Evolutionary conservation across 1,139 yeast species (phyloP), one percentile per base, ranked within the genome.

Genomic region (Protomyces inundatus): DNA sequence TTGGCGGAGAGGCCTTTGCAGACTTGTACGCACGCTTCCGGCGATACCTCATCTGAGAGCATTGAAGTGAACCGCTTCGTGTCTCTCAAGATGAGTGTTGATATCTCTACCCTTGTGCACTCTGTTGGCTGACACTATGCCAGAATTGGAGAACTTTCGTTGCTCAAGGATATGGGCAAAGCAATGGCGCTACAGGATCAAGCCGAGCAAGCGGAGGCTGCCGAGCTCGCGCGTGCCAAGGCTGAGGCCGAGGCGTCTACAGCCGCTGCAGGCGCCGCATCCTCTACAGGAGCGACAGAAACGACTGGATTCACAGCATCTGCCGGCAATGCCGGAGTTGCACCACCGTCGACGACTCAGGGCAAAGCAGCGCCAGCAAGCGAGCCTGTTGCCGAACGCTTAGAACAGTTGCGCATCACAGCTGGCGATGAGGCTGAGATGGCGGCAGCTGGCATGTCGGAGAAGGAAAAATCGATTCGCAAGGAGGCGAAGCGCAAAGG

Each of bases 1-100:
- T 90, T 75, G 98, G 98, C 55, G 98, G 98, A 50, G 96, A 88
- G 66, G 93, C 95, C 1, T 91, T 91, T 75, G 83, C 81, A 56
- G 88, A 86, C 65, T 87, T 90, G 83, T 58, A 58, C 33, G 54
- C 45, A 36, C 55, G 69, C 61, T 36, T 69, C 60, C 46, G 55
- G 16, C 40, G 50, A 14, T 56, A 48, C 39, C 54, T 62, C 56
- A 58, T 58, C 50, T 58, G 62, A 52, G 16, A 23, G 23, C 23
- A 23, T 23, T 23, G 23, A 52, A 16, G 46, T 36, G 48, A 5
- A n/a, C 10, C 32, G 16, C 48, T 48, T 4, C 6, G 16, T 30
- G 23, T 50, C 23, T 23, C 37, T 32, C 23, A 39, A 3, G 16
- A 16, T 32, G 39, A 12, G 12, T 4, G 34, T 39, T 39, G 32